Base-by-base conservation (phyloP, 108 stramenopile species). In the Cyclotella sp. region DNA sequence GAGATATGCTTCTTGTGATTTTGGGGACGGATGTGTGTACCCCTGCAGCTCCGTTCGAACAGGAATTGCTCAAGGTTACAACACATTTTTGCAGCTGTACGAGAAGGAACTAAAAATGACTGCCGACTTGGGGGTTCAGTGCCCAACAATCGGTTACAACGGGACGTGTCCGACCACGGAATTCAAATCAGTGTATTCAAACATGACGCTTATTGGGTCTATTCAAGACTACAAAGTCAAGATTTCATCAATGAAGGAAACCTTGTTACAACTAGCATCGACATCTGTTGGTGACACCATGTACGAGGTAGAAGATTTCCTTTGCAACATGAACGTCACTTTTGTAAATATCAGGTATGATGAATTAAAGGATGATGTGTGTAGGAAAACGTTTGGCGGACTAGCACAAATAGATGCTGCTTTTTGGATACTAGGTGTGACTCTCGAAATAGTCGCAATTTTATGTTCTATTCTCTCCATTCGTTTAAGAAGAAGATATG, bases 211-310 rank as follows among this genome's bases (percentile, higher is more conserved):
- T 19, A 66, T 85, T 47, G 73, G 61, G 0, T 64, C 68, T 44
- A 55, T 85, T 49, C 43, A 40, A 59, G 60, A 53, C 39, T 85
- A 82, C 66, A 47, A 70, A 44, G 41, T 15, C 14, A 82, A 82
- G 42, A 82, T 85, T 29, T 58, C 47, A 24, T 46, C n/a, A n/a
- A 82, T 81, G 6, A 70, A 55, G 14, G 70, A 75, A 42, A 53
- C 65, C 11, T 62, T 85, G 21, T 76, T 82, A 0, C 40, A 68
- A 41, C 74, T 85, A 59, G 72, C 85, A 57, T 73, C 76, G 9
- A 85, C 85, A 27, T 77, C 76, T 64, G 85, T 85, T 21, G 85
- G 85, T 34, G 81, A 79, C 13, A 63, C 79, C 40, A 85, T 85
- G 81, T 12, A 40, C 13, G 81, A 85, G 44, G 72, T 85, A 9